Conservation (phyloP, 768 basidiomycete genomes). For the Pulveroboletus sp. region DNA sequence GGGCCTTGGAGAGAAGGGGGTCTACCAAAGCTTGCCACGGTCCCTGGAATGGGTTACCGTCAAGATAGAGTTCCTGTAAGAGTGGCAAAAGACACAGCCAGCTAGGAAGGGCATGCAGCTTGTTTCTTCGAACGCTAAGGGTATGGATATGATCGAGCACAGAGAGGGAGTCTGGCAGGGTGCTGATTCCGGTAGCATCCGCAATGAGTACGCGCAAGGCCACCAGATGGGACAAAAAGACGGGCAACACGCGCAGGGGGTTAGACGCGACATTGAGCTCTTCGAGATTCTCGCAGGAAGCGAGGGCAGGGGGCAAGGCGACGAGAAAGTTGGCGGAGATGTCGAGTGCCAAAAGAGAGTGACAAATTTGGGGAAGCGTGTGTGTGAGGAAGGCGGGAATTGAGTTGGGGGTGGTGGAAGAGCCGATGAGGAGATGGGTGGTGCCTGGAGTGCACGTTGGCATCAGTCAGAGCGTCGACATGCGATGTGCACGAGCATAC, state of each 20-base stretch:
- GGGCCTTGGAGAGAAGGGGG: constrained; percentile 68
- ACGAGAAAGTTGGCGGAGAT: constrained; percentile 86
- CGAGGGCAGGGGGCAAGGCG: constrained; percentile 79
- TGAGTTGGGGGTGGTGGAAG: constrained; percentile 70
- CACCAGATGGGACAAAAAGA: constrained; percentile 74
- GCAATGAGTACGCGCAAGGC: constrained; percentile 87
- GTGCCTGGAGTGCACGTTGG: constrained; percentile 53
- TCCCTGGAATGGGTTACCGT: constrained; percentile 93
- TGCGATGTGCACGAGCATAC: constrained; percentile 40
- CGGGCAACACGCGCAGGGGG: constrained; percentile 86
- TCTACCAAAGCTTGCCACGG: constrained; percentile 90
- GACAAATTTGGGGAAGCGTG: constrained; percentile 68
- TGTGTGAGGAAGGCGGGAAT: constrained; percentile 73
- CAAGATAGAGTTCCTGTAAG: constrained; percentile 87
- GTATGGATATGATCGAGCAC: constrained; percentile 83
- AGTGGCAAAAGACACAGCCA: constrained; percentile 90
- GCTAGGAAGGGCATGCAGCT: constrained; percentile 83
- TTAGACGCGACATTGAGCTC: constrained; percentile 94
- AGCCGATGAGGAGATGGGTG: constrained; percentile 91
- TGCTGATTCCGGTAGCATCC: constrained; percentile 82
- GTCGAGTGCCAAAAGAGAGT: constrained; percentile 87
- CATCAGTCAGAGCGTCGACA: not conserved
- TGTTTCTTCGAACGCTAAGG: constrained; percentile 85
- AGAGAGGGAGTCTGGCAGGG: constrained; percentile 71
- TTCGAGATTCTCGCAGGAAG: constrained; percentile 78